Percentiles rank a stretch among this genome's conserved stretches.
Conservation (phyloP, 768 basidiomycete species). For the Artomyces pyxidatus region DNA sequence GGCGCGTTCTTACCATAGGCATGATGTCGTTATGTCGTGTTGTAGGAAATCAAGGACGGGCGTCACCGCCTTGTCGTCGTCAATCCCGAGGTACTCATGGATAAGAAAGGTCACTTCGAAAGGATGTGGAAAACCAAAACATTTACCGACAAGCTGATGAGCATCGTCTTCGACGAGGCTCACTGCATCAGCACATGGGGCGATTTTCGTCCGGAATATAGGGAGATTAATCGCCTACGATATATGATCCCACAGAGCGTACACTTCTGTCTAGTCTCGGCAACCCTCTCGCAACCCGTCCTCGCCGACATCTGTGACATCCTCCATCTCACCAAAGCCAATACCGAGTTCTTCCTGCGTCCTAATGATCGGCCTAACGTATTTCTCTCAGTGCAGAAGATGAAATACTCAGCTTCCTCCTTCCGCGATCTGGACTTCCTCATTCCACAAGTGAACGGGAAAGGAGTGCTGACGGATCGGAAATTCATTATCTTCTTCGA, state of each 20-base stretch:
- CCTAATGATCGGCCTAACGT: slow-evolving; percentile 12
- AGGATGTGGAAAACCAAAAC: slow-evolving; percentile 8
- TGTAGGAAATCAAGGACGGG: slow-evolving; percentile 2
- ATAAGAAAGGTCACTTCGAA: slow-evolving; percentile 8
- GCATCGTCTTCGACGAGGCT: slow-evolving; percentile 19
- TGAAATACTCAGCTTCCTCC: neutral
- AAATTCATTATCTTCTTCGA: slow-evolving; percentile 8
- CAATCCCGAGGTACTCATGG: slow-evolving; percentile 9
- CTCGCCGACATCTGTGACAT: slow-evolving; percentile 5
- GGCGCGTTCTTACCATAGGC: too few relatives aligned
- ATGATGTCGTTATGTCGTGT: neutral
- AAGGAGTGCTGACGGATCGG: neutral
- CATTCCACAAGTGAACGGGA: neutral
- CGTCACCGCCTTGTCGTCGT: slow-evolving; percentile 1
- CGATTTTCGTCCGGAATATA: slow-evolving; percentile 15
- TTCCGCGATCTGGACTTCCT: slow-evolving; percentile 7
- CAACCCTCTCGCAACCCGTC: slow-evolving; percentile 12
- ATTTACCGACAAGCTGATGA: slow-evolving; percentile 9
- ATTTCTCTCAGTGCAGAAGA: neutral
- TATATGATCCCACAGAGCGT: slow-evolving; percentile 10
- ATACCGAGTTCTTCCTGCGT: neutral
- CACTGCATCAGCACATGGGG: slow-evolving; percentile 19
- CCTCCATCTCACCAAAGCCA: slow-evolving; percentile 3
- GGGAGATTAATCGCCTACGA: slow-evolving; percentile 7
- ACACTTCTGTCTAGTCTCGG: slow-evolving; percentile 12